Evolutionary conservation across 176 grass and related monocot genomes (phyloP).

Genomic region (Zoysia japonica): DNA sequence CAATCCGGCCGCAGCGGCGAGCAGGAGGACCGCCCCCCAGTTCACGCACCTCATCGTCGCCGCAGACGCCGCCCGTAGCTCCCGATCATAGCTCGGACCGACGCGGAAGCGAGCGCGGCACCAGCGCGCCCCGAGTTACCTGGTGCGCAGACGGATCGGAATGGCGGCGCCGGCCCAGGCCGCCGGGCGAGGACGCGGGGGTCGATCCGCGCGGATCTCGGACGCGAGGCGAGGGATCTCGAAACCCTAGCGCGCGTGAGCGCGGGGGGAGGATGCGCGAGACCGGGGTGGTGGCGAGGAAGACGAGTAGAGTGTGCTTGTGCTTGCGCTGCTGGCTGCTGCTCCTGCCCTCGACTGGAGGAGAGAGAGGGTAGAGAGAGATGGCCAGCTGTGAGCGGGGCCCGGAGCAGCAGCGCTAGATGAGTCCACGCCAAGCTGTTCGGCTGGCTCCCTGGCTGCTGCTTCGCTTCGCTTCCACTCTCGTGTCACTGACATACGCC

Average conservation of each 20-base stretch:
- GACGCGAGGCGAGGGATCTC: slow-evolving; percentile 16
- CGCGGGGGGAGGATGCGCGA: not conserved
- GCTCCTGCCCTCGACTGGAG: not conserved
- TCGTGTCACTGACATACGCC: not conserved
- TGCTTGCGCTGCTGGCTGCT: not conserved
- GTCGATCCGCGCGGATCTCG: slow-evolving; percentile 24
- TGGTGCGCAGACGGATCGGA: not conserved
- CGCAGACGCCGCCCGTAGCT: not conserved
- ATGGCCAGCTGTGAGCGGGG: slow-evolving; percentile 36
- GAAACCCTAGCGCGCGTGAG: slow-evolving; percentile 21
- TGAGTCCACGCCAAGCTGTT: slow-evolving; percentile 16
- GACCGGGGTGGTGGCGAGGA: not conserved
- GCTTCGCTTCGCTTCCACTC: not conserved
- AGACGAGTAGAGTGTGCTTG: slow-evolving; percentile 7
- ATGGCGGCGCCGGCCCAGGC: not conserved
- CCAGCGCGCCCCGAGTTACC: not conserved
- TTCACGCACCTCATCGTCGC: not conserved
- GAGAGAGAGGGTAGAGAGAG: not conserved
- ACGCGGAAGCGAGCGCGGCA: not conserved
- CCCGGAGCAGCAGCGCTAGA: not conserved
- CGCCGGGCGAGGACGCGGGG: not conserved
- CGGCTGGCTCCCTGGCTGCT: not conserved
- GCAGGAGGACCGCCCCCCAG: slow-evolving; percentile 37
- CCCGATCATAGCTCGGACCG: slow-evolving; percentile 22
- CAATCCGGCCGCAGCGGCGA: slow-evolving; percentile 2